Conservation (phyloP, 176 grass and related monocot species). For the Zea luxurians region DNA sequence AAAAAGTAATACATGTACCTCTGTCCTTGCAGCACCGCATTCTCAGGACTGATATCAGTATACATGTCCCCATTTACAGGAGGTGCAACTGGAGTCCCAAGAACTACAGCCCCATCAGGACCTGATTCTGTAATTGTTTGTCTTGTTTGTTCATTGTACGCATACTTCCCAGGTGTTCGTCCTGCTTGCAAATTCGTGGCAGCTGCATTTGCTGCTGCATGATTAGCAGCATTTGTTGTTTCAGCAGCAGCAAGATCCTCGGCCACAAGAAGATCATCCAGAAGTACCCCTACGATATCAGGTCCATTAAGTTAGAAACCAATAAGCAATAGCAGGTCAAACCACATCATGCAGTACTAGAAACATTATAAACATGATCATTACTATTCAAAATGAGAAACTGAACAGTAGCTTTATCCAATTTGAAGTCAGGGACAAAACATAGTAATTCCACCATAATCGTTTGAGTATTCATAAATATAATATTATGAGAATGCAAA, state of each 20-base stretch:
- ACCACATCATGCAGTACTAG: background rate
- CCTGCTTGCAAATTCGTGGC: constrained; percentile 55
- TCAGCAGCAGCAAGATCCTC: constrained; percentile 96
- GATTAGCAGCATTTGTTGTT: constrained; percentile 89
- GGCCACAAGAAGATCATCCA: constrained; percentile 96
- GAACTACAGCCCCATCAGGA: constrained; percentile 79
- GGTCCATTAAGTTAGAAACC: constrained; percentile 10
- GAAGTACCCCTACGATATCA: constrained; percentile 76
- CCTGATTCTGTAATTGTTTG: constrained; percentile 55
- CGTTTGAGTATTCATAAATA: background rate
- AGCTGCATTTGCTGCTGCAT: constrained; percentile 79
- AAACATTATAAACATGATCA: background rate
- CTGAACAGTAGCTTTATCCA: constrained; percentile 2
- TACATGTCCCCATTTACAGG: constrained; percentile 97
- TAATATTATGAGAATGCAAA: constrained; percentile 19
- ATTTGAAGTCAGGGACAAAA: background rate
- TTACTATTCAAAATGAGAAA: constrained; percentile 17
- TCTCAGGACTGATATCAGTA: constrained; percentile 96
- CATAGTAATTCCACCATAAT: background rate
- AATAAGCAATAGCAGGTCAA: constrained; percentile 1
- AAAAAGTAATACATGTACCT: constrained; percentile 51
- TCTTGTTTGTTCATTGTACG: constrained; percentile 59
- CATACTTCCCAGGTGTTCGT: constrained; percentile 61
- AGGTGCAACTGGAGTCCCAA: constrained; percentile 94
- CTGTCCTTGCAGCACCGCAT: constrained; percentile 79